These are phyloP conservation scores for Jackrogersella multiformis DNA, from an alignment of 495 filamentous ascomycete species.

Conservation along the genomic window DNA sequence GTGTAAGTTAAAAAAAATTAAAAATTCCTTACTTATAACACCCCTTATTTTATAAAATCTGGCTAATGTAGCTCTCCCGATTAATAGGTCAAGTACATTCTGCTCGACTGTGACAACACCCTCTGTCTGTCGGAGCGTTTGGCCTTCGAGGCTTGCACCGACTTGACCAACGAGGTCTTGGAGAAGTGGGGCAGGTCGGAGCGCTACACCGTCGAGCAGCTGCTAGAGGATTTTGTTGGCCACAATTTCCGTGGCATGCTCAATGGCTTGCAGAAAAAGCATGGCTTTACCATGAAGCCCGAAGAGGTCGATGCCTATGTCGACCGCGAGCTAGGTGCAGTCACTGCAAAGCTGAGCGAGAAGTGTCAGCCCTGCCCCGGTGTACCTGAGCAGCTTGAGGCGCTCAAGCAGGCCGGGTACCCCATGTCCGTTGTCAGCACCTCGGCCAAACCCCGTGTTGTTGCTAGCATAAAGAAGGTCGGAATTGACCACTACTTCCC, in stretches of 20 bases:
- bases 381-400: conserved; percentile 72
- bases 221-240: conserved; percentile 90
- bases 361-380: conserved; percentile 74
- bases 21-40: background rate
- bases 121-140: conserved; percentile 91
- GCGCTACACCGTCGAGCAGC: conserved; percentile 80
- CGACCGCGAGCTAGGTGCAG: conserved; percentile 78
- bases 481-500: conserved; percentile 83
- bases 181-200: conserved; percentile 68
- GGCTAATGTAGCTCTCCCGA: conserved; percentile 16
- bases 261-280: conserved; percentile 75
- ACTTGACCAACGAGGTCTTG: conserved; percentile 91
- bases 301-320: conserved; percentile 82
- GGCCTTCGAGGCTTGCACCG: conserved; percentile 94
- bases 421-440: conserved; percentile 83
- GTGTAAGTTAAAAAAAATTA: conserved; percentile 42
- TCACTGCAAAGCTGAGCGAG: conserved; percentile 84
- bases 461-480: conserved; percentile 82
- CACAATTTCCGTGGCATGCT: conserved; percentile 96
- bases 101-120: conserved; percentile 98
- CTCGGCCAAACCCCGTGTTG: conserved; percentile 79
- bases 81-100: conserved; percentile 77
- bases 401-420: conserved; percentile 71
- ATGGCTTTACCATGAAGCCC: conserved; percentile 71
- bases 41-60: background rate